Evolutionary conservation across 2,329 filamentous ascomycete species (phyloP).

Genomic region (Tolypocladium ophioglossoides): DNA sequence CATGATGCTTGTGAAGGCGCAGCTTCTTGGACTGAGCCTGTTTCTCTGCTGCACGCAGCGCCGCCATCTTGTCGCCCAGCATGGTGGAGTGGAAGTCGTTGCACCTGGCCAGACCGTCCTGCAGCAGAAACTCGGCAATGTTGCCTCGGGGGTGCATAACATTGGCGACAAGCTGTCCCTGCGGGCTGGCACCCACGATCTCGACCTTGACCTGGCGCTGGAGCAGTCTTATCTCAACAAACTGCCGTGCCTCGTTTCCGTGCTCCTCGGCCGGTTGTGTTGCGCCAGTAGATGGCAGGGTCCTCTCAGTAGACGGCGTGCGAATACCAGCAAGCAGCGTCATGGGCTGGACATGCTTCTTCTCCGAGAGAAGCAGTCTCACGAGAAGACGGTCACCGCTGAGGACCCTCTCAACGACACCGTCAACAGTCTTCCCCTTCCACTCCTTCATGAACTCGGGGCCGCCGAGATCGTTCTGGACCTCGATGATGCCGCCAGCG

Average conservation of each 20-base stretch:
- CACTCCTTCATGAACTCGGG: conserved; percentile 70
- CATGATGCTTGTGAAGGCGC: conserved; percentile 73
- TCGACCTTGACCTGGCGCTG: conserved; percentile 78
- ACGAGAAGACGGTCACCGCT: conserved; percentile 84
- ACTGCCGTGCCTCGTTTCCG: conserved; percentile 79
- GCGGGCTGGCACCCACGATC: conserved; percentile 77
- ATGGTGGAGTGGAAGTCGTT: conserved; percentile 93
- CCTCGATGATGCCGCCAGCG: conserved; percentile 56
- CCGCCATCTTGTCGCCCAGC: conserved; percentile 79
- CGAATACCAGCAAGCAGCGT: conserved; percentile 82
- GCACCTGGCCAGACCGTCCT: conserved; percentile 82
- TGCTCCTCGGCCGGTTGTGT: conserved; percentile 80
- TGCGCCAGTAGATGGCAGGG: conserved; percentile 65
- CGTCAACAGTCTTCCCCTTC: conserved; percentile 78
- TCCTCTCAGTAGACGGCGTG: conserved; percentile 79
- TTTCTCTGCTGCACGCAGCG: conserved; percentile 78
- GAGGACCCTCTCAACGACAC: conserved; percentile 81
- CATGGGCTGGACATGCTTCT: conserved; percentile 81
- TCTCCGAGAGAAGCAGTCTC: conserved; percentile 68
- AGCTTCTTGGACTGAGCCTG: conserved; percentile 66
- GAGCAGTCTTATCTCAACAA: conserved; percentile 75
- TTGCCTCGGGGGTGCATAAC: conserved; percentile 84
- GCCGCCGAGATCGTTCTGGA: conserved; percentile 70
- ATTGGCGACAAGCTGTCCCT: conserved; percentile 81
- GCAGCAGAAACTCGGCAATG: conserved; percentile 83